Percentiles rank a stretch among this genome's conserved stretches.
These are phyloP conservation scores for Eutrema heterophyllum DNA, from an alignment of 345 rosid species.

Conservation along the genomic window DNA sequence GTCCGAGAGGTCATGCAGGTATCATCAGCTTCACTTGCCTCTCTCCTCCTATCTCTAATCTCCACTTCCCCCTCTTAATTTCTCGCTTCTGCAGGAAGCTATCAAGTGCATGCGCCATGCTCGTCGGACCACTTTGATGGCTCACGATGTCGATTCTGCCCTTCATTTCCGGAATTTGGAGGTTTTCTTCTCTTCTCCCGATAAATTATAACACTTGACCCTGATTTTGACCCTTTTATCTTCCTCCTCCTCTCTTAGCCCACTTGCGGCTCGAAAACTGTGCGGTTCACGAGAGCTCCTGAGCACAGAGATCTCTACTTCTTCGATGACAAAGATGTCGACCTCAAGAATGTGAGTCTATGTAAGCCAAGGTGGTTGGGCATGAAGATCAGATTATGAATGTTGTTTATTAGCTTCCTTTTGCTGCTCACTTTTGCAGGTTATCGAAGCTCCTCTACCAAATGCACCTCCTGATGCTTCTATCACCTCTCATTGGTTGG, in stretches of 20 bases:
- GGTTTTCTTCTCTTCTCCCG: conserved; percentile 33
- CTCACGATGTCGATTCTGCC: conserved; percentile 73
- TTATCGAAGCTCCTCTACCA: conserved; percentile 60
- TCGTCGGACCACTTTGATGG: conserved; percentile 54
- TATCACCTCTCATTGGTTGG: conserved; percentile 67
- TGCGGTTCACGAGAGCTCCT: conserved; percentile 65
- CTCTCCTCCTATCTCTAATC: neutral
- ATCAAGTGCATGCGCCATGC: conserved; percentile 92
- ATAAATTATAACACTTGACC: neutral
- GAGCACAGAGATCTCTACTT: conserved; percentile 72
- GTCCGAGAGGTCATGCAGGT: conserved; percentile 89
- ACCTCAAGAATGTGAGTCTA: conserved; percentile 52
- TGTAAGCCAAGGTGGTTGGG: neutral
- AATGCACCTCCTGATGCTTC: conserved; percentile 56
- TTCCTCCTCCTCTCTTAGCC: conserved; percentile 39
- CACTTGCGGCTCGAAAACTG: conserved; percentile 55
- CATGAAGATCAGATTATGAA: neutral
- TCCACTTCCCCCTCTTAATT: neutral
- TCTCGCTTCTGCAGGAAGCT: conserved; percentile 55
- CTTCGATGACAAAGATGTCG: conserved; percentile 67
- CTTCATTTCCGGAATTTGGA: conserved; percentile 72
- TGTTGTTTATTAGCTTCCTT: conserved; percentile 13
- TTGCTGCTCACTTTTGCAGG: conserved; percentile 40
- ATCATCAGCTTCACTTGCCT: neutral
- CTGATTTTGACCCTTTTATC: neutral